Evolutionary conservation across 75 land plant genomes (phyloP).

Genomic region (Pinus taeda): DNA sequence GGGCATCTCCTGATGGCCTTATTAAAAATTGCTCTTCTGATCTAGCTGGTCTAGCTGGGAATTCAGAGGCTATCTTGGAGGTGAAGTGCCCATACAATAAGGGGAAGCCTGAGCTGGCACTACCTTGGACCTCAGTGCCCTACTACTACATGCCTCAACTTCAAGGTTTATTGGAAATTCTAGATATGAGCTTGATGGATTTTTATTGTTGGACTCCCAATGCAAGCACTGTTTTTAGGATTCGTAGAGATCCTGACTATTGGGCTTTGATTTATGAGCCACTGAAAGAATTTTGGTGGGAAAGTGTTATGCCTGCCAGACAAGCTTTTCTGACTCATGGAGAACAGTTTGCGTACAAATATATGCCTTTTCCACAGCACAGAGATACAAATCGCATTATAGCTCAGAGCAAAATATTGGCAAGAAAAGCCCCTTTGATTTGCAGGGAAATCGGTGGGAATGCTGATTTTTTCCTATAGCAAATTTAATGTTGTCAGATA

Average conservation of each 20-base stretch:
- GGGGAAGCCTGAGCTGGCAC: conserved; percentile 72
- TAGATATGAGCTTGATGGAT: conserved; percentile 86
- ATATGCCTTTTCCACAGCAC: conserved; percentile 53
- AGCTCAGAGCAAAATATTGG: conserved; percentile 49
- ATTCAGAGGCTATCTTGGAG: conserved; percentile 73
- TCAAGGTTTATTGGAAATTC: conserved; percentile 81
- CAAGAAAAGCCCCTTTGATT: conserved; percentile 42
- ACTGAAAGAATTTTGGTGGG: conserved; percentile 93
- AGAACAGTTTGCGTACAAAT: conserved; percentile 24
- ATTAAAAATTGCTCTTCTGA: conserved; percentile 33
- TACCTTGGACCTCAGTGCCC: conserved; percentile 78
- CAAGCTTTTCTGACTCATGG: conserved; percentile 40
- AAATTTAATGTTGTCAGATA: neutral
- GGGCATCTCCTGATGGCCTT: conserved; percentile 97
- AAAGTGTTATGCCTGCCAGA: conserved; percentile 76
- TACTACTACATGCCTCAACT: conserved; percentile 91
- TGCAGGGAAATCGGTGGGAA: conserved; percentile 61
- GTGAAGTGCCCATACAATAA: conserved; percentile 95
- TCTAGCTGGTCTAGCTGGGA: neutral
- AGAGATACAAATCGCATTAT: conserved; percentile 40
- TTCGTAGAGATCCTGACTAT: conserved; percentile 54
- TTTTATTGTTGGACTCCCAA: conserved; percentile 89
- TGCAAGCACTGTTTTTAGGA: conserved; percentile 76
- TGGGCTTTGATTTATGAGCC: conserved; percentile 74
- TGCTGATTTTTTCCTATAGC: conserved; percentile 31